Evolutionary conservation across 2,329 filamentous ascomycete genomes (phyloP).

Genomic region (Pyricularia sp.): DNA sequence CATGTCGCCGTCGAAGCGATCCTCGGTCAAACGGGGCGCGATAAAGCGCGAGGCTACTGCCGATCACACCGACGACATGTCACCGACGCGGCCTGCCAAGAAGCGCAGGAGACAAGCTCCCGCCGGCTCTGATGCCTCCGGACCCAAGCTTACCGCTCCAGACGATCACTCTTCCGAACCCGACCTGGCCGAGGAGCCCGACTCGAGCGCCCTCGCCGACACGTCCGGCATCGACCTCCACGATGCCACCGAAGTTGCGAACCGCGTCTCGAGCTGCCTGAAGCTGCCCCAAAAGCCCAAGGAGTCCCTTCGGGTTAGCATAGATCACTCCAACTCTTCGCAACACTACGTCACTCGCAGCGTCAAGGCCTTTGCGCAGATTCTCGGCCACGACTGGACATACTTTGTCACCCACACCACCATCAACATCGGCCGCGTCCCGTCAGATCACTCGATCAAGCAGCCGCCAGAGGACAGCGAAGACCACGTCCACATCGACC

Average conservation of each 20-base stretch:
- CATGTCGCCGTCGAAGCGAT: conserved; percentile 5
- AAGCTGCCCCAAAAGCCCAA: conserved; percentile 22
- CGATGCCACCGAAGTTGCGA: conserved; percentile 47
- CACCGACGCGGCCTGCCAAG: conserved; percentile 45
- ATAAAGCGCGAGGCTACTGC: conserved; percentile 13
- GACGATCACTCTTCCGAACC: conserved; percentile 18
- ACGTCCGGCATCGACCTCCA: conserved; percentile 26
- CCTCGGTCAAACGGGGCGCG: conserved; percentile 1
- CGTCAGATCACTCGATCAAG: conserved; percentile 31
- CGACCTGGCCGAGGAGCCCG: conserved; percentile 35
- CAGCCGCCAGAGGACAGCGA: conserved; percentile 31
- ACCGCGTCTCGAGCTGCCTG: conserved; percentile 44
- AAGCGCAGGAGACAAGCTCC: conserved; percentile 56
- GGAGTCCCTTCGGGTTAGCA: conserved; percentile 46
- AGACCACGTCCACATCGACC: conserved; percentile 69
- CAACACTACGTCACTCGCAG: conserved; percentile 53
- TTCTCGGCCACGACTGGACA: conserved; percentile 74
- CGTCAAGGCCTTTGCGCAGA: conserved; percentile 71
- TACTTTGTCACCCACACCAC: conserved; percentile 71
- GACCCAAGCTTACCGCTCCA: conserved; percentile 30
- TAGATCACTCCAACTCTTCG: conserved; percentile 53
- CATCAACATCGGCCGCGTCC: conserved; percentile 64
- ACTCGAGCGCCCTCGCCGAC: conserved; percentile 31
- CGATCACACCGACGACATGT: conserved; percentile 36
- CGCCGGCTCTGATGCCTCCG: conserved; percentile 3